phyloP scores from a whole-genome alignment of 352 stramenopile genomes.

The Aphanomyces astaci region DNA sequence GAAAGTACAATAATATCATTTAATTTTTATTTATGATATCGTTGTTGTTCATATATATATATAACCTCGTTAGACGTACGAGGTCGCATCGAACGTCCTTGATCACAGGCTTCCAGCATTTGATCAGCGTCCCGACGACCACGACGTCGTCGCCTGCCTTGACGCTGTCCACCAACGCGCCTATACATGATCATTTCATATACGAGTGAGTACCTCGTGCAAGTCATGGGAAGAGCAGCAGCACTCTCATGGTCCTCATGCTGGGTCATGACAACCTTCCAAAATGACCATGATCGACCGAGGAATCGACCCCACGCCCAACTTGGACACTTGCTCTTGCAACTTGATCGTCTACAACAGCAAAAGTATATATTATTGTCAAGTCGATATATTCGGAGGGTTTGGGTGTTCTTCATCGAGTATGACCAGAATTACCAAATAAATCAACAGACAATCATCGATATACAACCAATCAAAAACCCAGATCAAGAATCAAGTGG shows the following conservation, averaged over 20 bases:
- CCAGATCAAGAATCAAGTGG: no score
- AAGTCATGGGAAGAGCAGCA: background rate
- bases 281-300: constrained; percentile 93
- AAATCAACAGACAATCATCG: no score
- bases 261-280: constrained; percentile 63
- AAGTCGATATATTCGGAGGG: no score
- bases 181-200: background rate
- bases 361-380: no score
- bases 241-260: background rate
- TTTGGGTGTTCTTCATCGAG: no score
- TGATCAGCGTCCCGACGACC: constrained; percentile 86
- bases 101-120: constrained; percentile 84
- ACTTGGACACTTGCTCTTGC: constrained; percentile 90
- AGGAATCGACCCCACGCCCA: constrained; percentile 89
- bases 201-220: no score
- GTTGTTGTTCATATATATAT: no score
- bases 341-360: constrained; percentile 97
- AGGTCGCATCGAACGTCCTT: constrained; percentile 81
- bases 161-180: constrained; percentile 58
- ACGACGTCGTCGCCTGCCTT: constrained; percentile 96
- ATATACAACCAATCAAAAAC: no score
- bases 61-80: no score
- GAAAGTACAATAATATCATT: no score
- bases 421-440: no score
- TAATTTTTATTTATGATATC: no score